Evolutionary conservation across 192 early-diverging fungal genomes (phyloP).

Genomic region (Coemansia guatemalensis): DNA sequence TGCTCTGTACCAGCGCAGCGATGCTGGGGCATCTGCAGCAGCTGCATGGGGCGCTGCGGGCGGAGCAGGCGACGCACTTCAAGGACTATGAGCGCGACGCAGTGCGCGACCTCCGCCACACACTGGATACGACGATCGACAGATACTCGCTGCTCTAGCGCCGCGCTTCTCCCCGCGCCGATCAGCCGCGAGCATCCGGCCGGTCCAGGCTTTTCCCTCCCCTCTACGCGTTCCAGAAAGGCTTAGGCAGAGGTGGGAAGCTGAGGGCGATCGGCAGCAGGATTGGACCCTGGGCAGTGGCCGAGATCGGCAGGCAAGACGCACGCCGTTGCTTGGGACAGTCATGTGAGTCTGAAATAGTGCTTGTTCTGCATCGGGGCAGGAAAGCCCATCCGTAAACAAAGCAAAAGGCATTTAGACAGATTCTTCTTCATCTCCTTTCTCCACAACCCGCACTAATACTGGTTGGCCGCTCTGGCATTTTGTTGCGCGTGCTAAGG

Average conservation of each 20-base stretch:
- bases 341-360: not conserved
- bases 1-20: conserved; percentile 31
- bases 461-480: not conserved
- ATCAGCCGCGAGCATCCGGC: not conserved
- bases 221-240: not conserved
- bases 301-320: not conserved
- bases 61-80: conserved; percentile 26
- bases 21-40: conserved; percentile 25
- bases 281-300: not conserved
- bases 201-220: not conserved
- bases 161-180: not conserved
- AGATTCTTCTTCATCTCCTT: not conserved
- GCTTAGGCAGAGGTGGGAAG: not conserved
- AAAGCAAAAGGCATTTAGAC: not conserved
- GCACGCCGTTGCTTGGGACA: not conserved
- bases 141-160: conserved; percentile 17
- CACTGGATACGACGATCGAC: conserved; percentile 39
- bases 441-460: not conserved
- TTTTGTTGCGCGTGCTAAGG: not conserved
- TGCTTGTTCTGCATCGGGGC: not conserved
- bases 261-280: not conserved
- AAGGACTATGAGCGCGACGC: conserved; percentile 49
- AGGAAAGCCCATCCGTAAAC: not conserved
- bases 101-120: conserved; percentile 23
- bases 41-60: conserved; percentile 22